Conservation (phyloP, 2,329 filamentous ascomycete species). For the Colletotrichum phormii region DNA sequence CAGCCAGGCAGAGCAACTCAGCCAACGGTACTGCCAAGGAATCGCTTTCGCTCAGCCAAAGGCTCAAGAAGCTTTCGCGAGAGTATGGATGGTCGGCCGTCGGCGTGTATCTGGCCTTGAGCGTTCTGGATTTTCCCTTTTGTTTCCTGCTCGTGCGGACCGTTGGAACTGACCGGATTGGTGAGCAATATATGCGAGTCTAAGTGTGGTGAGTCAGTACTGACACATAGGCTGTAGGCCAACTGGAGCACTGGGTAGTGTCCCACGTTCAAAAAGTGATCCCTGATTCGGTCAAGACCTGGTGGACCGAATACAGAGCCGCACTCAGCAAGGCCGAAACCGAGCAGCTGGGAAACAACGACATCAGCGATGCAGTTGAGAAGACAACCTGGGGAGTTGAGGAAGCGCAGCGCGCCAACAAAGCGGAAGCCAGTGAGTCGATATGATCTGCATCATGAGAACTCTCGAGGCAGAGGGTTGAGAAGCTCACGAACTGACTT, state of each 20-base stretch:
- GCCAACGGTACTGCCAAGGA: slow-evolving; percentile 36
- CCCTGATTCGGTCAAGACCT: slow-evolving; percentile 67
- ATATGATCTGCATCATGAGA: slow-evolving; percentile 7
- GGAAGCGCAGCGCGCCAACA: slow-evolving; percentile 70
- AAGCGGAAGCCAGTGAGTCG: slow-evolving; percentile 79
- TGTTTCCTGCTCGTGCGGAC: slow-evolving; percentile 89
- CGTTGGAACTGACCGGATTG: slow-evolving; percentile 88
- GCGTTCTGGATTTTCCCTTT: slow-evolving; percentile 91
- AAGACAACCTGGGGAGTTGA: slow-evolving; percentile 71
- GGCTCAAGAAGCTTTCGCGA: slow-evolving; percentile 84
- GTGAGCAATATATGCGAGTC: slow-evolving; percentile 54
- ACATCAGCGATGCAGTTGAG: slow-evolving; percentile 59
- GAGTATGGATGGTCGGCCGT: slow-evolving; percentile 96
- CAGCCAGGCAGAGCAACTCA: slow-evolving; percentile 22
- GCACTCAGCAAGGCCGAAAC: slow-evolving; percentile 59
- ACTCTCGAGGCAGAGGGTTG: slow-evolving; percentile 1
- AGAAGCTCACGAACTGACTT: slow-evolving; percentile 36
- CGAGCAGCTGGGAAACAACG: slow-evolving; percentile 55
- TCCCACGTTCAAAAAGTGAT: slow-evolving; percentile 69
- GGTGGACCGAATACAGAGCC: slow-evolving; percentile 61
- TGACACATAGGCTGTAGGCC: slow-evolving; percentile 54
- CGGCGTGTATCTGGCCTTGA: slow-evolving; percentile 88
- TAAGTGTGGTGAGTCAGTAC: background rate
- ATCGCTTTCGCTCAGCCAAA: slow-evolving; percentile 70
- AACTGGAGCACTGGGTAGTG: slow-evolving; percentile 75